Percentiles rank a stretch among this genome's conserved stretches.
phyloP scores from a whole-genome alignment of 768 basidiomycete species.

The Sarcodon aspratus region DNA sequence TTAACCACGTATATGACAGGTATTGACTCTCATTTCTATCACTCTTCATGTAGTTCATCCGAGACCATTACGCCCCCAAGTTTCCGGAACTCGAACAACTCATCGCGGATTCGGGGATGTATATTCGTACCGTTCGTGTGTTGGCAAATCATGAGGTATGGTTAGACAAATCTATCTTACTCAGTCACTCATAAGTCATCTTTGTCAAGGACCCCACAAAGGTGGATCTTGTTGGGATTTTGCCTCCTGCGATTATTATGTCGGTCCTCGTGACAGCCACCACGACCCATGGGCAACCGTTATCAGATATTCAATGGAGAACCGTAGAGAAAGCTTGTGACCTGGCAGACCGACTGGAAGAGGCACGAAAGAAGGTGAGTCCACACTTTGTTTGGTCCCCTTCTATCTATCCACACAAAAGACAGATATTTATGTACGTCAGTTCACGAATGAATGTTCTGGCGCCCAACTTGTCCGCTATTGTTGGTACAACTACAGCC shows the following conservation, averaged over 20 bases:
- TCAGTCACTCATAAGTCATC: not conserved
- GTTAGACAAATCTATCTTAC: slow-evolving; percentile 1
- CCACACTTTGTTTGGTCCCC: not conserved
- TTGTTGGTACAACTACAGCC: slow-evolving; percentile 97
- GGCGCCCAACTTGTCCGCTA: slow-evolving; percentile 95
- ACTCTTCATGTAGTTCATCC: slow-evolving; percentile 62
- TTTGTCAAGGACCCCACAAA: slow-evolving; percentile 68
- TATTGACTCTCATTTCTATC: slow-evolving; percentile 10
- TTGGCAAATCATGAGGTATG: slow-evolving; percentile 75
- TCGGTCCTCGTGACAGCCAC: slow-evolving; percentile 94
- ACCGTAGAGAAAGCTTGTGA: slow-evolving; percentile 82
- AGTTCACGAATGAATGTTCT: slow-evolving; percentile 98
- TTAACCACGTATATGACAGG: not conserved
- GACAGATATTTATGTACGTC: slow-evolving; percentile 97
- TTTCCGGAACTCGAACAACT: slow-evolving; percentile 97
- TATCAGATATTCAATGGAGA: slow-evolving; percentile 62
- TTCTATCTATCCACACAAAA: not conserved
- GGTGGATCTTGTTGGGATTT: slow-evolving; percentile 65
- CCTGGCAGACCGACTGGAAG: slow-evolving; percentile 80
- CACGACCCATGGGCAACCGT: slow-evolving; percentile 68
- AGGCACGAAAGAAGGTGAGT: slow-evolving; percentile 75
- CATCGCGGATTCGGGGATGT: slow-evolving; percentile 84
- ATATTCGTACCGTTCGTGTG: slow-evolving; percentile 81
- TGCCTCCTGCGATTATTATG: slow-evolving; percentile 88
- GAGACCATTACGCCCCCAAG: slow-evolving; percentile 90